A percentile compares a stretch with the other conserved stretches of the same genome.
phyloP scores from a whole-genome alignment of 1,139 yeast species.

The Yamadazyma siamensis region DNA sequence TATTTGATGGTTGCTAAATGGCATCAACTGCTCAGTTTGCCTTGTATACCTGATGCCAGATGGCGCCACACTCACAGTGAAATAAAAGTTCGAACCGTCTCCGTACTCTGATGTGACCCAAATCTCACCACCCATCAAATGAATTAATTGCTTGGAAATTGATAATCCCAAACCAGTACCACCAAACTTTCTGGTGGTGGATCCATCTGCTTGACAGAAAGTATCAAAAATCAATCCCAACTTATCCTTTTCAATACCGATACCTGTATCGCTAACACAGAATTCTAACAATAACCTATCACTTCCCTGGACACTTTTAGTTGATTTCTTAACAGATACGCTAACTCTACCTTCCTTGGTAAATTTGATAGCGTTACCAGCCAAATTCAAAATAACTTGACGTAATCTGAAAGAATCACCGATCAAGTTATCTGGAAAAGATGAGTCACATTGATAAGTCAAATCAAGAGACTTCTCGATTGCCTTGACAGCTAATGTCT shows the following conservation, averaged over 20 bases:
- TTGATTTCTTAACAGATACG: slow-evolving; percentile 55
- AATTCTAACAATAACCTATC: slow-evolving; percentile 72
- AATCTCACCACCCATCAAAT: slow-evolving; percentile 86
- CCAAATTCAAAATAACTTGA: slow-evolving; percentile 78
- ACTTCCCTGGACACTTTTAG: slow-evolving; percentile 30
- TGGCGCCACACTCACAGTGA: slow-evolving; percentile 75
- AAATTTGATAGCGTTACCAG: slow-evolving; percentile 86
- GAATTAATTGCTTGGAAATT: slow-evolving; percentile 80
- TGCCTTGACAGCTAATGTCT: slow-evolving; percentile 84
- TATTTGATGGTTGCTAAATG: slow-evolving; percentile 69
- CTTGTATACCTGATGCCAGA: slow-evolving; percentile 63
- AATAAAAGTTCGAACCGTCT: slow-evolving; percentile 77
- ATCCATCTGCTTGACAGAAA: slow-evolving; percentile 90
- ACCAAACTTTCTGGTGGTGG: slow-evolving; percentile 87
- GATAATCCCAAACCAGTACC: slow-evolving; percentile 88
- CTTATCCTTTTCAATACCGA: slow-evolving; percentile 81
- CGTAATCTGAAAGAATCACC: slow-evolving; percentile 86
- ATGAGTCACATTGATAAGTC: slow-evolving; percentile 77
- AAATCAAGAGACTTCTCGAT: slow-evolving; percentile 79
- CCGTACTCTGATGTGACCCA: slow-evolving; percentile 85
- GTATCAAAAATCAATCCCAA: slow-evolving; percentile 82
- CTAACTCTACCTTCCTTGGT: slow-evolving; percentile 78
- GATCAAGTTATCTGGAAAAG: slow-evolving; percentile 80
- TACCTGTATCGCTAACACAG: slow-evolving; percentile 87
- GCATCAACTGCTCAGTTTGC: slow-evolving; percentile 66